Evolutionary conservation across 495 filamentous ascomycete genomes (phyloP).

Genomic region (Trichodelitschia bisporula): DNA sequence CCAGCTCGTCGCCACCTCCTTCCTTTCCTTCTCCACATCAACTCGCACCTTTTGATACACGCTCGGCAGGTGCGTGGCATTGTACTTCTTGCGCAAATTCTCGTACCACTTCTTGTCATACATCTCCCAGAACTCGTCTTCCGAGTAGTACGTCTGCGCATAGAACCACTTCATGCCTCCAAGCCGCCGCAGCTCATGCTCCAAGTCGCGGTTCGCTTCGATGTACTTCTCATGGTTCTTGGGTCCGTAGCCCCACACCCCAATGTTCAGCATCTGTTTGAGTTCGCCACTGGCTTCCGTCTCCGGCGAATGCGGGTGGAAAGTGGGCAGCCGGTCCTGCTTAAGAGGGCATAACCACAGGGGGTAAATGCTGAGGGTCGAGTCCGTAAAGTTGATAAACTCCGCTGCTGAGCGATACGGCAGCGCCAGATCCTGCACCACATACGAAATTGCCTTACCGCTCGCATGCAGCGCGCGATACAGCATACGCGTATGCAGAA

Average conservation of each 20-base stretch:
- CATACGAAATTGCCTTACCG: conserved; percentile 19
- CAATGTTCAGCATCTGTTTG: conserved; percentile 28
- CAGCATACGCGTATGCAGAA: conserved; percentile 37
- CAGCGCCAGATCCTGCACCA: conserved; percentile 33
- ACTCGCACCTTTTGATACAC: conserved; percentile 22
- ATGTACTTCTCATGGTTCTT: conserved; percentile 6
- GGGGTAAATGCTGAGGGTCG: conserved; percentile 25
- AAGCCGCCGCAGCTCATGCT: conserved; percentile 8
- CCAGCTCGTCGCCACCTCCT: conserved; percentile 1
- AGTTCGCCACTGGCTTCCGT: conserved; percentile 1
- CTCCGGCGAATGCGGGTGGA: conserved; percentile 20
- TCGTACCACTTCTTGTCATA: conserved; percentile 26
- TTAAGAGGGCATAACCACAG: conserved; percentile 34
- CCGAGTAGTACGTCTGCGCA: conserved; percentile 26
- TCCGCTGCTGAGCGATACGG: conserved; percentile 20
- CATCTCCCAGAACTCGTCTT: conserved; percentile 28
- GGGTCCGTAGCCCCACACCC: conserved; percentile 20
- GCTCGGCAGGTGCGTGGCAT: conserved; percentile 21
- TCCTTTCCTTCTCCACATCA: conserved; percentile 7
- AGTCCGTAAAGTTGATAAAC: conserved; percentile 24
- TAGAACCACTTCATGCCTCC: conserved; percentile 16
- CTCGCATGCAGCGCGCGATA: conserved; percentile 31
- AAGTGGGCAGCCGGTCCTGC: conserved; percentile 17
- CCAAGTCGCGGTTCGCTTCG: conserved; percentile 9
- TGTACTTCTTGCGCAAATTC: conserved; percentile 22